These are phyloP conservation scores for Pelargonium cotyledonis DNA, from an alignment of 441 rosid species.

Conservation along the genomic window DNA sequence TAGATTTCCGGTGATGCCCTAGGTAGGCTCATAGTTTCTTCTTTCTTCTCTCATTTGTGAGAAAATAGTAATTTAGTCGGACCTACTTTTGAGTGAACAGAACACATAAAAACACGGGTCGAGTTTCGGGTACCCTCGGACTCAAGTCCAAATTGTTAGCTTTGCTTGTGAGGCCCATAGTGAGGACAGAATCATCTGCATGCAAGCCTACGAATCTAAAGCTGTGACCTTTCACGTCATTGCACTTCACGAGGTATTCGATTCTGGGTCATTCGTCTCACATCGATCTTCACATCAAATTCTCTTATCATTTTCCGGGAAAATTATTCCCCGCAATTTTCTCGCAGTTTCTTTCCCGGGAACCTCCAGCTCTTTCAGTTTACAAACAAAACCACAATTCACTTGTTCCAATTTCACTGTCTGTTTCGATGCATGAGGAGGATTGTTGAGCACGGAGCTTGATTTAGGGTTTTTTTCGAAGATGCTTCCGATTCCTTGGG, in stretches of 20 bases:
- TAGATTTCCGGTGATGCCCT: no score
- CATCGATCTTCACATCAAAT: constrained; percentile 1
- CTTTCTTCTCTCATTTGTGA: no score
- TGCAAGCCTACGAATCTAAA: background rate
- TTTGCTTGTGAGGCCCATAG: background rate
- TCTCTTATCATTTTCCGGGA: background rate
- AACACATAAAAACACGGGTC: no score
- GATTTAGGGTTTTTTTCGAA: constrained; percentile 4
- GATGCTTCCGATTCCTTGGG: constrained; percentile 3
- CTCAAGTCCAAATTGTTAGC: no score
- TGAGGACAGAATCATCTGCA: background rate
- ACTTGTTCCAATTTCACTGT: background rate
- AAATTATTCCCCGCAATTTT: background rate
- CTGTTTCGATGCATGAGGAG: background rate
- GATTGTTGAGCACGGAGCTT: background rate
- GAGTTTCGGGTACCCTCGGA: no score
- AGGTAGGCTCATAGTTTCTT: no score
- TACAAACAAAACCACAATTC: background rate
- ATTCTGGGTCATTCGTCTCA: background rate
- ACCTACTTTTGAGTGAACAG: no score
- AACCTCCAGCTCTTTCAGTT: background rate
- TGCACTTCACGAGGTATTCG: background rate
- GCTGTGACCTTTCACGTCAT: background rate
- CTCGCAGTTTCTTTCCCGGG: background rate
- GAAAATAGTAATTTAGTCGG: no score